Percentiles rank a stretch among this genome's conserved stretches.
Conservation (phyloP, 2,329 filamentous ascomycete genomes). For the Claviceps maximensis region DNA sequence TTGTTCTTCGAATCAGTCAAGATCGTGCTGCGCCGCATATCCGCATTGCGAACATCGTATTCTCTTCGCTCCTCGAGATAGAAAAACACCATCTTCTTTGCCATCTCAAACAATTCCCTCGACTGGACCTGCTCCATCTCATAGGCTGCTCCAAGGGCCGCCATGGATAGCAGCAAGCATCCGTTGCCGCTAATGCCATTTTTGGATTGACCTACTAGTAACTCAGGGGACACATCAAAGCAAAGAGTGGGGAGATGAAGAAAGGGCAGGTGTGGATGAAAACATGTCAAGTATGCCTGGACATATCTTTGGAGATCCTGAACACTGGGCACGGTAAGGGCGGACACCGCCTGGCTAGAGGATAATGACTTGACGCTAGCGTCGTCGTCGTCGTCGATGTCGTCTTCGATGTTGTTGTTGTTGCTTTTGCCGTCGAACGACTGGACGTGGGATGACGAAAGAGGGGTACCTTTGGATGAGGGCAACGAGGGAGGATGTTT, state of each 20-base stretch:
- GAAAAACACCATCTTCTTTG: conserved; percentile 88
- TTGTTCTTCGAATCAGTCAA: conserved; percentile 28
- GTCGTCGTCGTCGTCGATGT: too few relatives aligned
- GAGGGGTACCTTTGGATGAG: conserved; percentile 36
- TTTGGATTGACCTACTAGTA: conserved; percentile 38
- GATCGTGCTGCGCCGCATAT: conserved; percentile 39
- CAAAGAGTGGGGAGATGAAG: conserved; percentile 82
- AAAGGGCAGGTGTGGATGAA: conserved; percentile 92
- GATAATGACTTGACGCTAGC: too few relatives aligned
- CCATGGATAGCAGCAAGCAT: conserved; percentile 73
- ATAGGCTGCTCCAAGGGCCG: conserved; percentile 70
- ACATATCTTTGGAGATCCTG: conserved; percentile 83
- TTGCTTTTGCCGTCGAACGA: conserved; percentile 27
- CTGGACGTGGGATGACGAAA: conserved; percentile 33
- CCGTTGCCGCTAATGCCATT: conserved; percentile 62
- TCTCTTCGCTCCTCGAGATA: conserved; percentile 87
- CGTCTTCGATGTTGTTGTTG: too few relatives aligned
- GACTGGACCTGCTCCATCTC: conserved; percentile 71
- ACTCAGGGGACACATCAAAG: conserved; percentile 65
- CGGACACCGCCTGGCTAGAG: conserved; percentile 27
- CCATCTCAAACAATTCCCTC: conserved; percentile 77
- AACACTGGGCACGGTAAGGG: conserved; percentile 59
- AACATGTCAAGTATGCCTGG: conserved; percentile 77
- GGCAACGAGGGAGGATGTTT: conserved; percentile 43
- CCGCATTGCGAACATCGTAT: conserved; percentile 59